Conservation (phyloP, 1,139 yeast genomes). For the Blastobotrys arbuscula region DNA sequence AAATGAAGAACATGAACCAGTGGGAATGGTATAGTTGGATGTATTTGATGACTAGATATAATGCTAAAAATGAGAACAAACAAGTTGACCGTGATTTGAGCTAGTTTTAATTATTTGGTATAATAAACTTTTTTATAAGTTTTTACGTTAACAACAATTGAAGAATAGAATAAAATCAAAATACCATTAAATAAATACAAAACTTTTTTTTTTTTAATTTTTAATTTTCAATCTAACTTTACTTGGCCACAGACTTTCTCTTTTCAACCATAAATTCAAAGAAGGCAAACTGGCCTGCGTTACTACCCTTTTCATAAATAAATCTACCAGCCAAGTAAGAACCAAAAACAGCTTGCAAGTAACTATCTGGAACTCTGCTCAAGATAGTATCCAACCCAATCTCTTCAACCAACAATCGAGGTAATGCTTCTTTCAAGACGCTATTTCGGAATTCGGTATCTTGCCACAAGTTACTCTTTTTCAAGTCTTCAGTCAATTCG, state of each 20-base stretch:
- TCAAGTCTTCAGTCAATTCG: slow-evolving; percentile 82
- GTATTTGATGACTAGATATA: neutral
- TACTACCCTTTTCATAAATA: slow-evolving; percentile 82
- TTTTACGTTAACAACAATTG: neutral
- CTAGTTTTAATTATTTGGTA: no score
- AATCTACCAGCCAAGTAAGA: slow-evolving; percentile 84
- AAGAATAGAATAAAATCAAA: neutral
- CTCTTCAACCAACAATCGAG: slow-evolving; percentile 60
- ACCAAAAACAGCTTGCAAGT: slow-evolving; percentile 85
- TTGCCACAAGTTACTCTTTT: slow-evolving; percentile 80
- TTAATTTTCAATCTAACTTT: neutral
- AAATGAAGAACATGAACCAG: no score
- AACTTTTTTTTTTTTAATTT: slow-evolving; percentile 1
- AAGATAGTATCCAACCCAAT: slow-evolving; percentile 75
- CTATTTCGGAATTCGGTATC: slow-evolving; percentile 73
- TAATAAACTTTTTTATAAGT: neutral
- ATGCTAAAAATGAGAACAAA: neutral
- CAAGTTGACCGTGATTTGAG: no score
- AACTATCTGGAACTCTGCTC: slow-evolving; percentile 77
- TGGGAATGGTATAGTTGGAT: neutral
- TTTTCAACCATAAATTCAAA: slow-evolving; percentile 56
- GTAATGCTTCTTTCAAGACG: slow-evolving; percentile 71
- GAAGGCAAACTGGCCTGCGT: slow-evolving; percentile 75
- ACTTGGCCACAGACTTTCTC: slow-evolving; percentile 17
- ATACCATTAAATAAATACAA: neutral